A percentile compares a stretch with the other conserved stretches of the same genome.
phyloP scores from a whole-genome alignment of 768 basidiomycete species.

The Udeniomyces megalosporus region DNA sequence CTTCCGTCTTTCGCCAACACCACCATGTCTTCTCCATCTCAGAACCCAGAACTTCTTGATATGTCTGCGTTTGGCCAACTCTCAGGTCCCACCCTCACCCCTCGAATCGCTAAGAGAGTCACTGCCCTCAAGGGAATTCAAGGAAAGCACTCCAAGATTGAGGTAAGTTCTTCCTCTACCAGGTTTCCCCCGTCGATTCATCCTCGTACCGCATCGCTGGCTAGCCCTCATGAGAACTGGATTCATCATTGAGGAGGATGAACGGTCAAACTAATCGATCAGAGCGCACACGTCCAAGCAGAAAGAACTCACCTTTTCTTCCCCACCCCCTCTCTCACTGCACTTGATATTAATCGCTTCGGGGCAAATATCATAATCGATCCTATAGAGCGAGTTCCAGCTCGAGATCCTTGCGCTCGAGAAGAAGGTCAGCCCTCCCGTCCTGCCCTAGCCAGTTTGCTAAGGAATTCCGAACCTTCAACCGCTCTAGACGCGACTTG shows the following conservation, averaged over 20 bases:
- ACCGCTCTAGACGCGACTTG: not conserved
- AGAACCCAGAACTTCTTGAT: slow-evolving; percentile 5
- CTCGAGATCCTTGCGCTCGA: slow-evolving; percentile 87
- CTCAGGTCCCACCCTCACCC: slow-evolving; percentile 52
- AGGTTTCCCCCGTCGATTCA: no score
- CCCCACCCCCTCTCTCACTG: no score
- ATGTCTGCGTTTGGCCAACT: slow-evolving; percentile 35
- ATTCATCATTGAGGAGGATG: no score
- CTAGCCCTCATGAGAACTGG: no score
- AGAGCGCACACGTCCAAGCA: no score
- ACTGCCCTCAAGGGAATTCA: slow-evolving; percentile 90
- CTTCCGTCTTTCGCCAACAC: not conserved
- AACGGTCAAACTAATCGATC: no score
- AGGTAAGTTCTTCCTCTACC: no score
- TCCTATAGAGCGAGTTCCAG: slow-evolving; percentile 74
- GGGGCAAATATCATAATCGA: no score
- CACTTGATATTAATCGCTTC: no score
- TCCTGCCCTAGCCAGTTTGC: not conserved
- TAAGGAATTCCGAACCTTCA: not conserved
- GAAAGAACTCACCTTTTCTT: no score
- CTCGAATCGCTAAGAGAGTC: slow-evolving; percentile 62
- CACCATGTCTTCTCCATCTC: not conserved
- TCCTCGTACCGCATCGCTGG: no score
- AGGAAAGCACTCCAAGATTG: slow-evolving; percentile 72
- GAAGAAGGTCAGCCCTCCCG: slow-evolving; percentile 53